Evolutionary conservation across 345 rosid species (phyloP).

Genomic region (Linum usitatissimum): DNA sequence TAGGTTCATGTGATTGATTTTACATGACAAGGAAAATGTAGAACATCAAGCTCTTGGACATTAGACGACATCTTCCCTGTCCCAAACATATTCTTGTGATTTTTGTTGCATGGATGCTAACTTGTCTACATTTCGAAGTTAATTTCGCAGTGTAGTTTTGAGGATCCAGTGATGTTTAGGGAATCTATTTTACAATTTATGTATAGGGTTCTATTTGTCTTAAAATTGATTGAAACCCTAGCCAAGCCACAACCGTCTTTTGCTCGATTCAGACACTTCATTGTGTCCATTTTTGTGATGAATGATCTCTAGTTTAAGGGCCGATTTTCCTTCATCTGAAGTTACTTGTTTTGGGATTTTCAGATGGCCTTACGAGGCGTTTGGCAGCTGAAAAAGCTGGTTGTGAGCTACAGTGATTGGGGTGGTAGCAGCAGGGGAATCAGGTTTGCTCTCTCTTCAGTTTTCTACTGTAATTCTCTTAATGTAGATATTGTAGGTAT

Average conservation of each 20-base stretch:
- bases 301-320: background rate
- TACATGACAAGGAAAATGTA: background rate
- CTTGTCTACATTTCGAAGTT: background rate
- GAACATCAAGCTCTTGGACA: background rate
- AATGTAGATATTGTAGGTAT: background rate
- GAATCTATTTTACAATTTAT: too few species aligned
- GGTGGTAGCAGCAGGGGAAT: constrained; percentile 93
- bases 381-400: constrained; percentile 82
- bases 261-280: too few species aligned
- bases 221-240: too few species aligned
- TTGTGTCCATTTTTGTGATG: too few species aligned
- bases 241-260: too few species aligned
- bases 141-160: background rate
- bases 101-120: background rate
- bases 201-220: too few species aligned
- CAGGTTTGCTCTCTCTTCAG: constrained; percentile 29
- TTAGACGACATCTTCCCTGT: background rate
- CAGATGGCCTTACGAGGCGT: constrained; percentile 72
- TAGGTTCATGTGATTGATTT: too few species aligned
- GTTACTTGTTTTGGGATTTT: background rate
- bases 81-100: background rate
- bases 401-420: constrained; percentile 80
- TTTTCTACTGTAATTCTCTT: background rate
- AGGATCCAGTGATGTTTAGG: background rate
- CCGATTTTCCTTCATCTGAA: background rate